Conservation (phyloP, 2,329 filamentous ascomycete species). For the Lachnellula hyalina region DNA sequence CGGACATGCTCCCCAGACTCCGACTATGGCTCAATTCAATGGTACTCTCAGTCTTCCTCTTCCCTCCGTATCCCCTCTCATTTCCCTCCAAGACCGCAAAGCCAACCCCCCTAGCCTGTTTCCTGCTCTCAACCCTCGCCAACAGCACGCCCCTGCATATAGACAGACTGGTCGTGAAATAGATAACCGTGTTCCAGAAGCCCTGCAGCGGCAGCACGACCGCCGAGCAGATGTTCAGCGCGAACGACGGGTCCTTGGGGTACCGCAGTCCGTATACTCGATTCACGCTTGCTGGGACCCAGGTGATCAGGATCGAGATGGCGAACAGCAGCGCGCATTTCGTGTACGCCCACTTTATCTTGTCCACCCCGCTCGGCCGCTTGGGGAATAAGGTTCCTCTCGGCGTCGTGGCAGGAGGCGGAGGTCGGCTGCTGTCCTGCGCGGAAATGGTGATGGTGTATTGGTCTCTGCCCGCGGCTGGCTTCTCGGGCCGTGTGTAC, state of each 20-base stretch:
- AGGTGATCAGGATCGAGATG: slow-evolving; percentile 63
- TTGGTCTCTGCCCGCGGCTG: background rate
- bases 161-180: slow-evolving; percentile 62
- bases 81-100: background rate
- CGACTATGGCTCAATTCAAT: background rate
- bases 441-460: slow-evolving; percentile 13
- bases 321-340: slow-evolving; percentile 68
- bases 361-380: slow-evolving; percentile 38
- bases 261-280: slow-evolving; percentile 64
- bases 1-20: background rate
- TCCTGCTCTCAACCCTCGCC: background rate
- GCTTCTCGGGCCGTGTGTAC: background rate
- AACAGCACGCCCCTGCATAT: slow-evolving; percentile 44
- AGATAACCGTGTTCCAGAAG: slow-evolving; percentile 78
- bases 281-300: slow-evolving; percentile 72
- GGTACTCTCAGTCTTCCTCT: slow-evolving; percentile 2
- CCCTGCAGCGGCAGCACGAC: slow-evolving; percentile 76
- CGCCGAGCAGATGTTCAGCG: slow-evolving; percentile 64
- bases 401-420: background rate
- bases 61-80: background rate
- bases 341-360: slow-evolving; percentile 63
- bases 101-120: background rate
- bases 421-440: background rate
- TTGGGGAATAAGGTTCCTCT: background rate
- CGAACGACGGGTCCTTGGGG: slow-evolving; percentile 44